A percentile compares a stretch with the other conserved stretches of the same genome.
Evolutionary conservation across 2,329 filamentous ascomycete species (phyloP).

Genomic region (Mycosphaerella sp.): DNA sequence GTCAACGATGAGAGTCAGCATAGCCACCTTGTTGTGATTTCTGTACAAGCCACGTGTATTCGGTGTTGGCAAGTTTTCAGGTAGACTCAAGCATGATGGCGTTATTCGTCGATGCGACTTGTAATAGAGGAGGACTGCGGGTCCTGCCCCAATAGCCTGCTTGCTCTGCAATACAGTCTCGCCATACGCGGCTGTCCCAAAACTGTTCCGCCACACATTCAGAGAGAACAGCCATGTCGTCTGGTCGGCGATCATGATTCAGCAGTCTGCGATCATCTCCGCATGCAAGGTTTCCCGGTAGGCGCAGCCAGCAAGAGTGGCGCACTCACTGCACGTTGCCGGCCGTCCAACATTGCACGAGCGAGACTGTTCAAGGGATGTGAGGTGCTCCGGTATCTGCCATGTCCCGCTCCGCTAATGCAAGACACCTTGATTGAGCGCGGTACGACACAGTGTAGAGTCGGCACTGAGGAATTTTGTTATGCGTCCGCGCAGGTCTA

Average conservation of each 20-base stretch:
- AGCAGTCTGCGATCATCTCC: slow-evolving; percentile 2
- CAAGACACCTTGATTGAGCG: slow-evolving; percentile 10
- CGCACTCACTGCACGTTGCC: slow-evolving; percentile 5
- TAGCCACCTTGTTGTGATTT: slow-evolving; percentile 7
- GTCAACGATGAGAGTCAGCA: slow-evolving; percentile 11
- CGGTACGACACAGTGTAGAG: not conserved
- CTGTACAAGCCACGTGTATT: slow-evolving; percentile 19
- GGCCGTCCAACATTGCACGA: slow-evolving; percentile 5
- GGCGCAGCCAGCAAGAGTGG: slow-evolving; percentile 2
- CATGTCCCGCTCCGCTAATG: slow-evolving; percentile 9
- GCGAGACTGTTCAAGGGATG: not conserved
- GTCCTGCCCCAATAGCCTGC: too few species aligned
- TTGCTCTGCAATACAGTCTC: not conserved
- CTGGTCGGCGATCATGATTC: not conserved
- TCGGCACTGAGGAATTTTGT: not conserved
- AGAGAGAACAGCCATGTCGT: not conserved
- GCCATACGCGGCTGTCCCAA: not conserved
- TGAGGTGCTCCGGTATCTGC: slow-evolving; percentile 11
- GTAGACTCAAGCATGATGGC: not conserved
- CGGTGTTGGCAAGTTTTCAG: not conserved
- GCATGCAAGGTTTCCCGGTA: slow-evolving; percentile 8
- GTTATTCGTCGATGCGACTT: slow-evolving; percentile 5
- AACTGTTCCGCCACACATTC: not conserved
- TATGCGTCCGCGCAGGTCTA: not conserved
- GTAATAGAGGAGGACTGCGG: too few species aligned